Evolutionary conservation across 139 green algal species (phyloP).

Genomic region (Picochlorum sp.): DNA sequence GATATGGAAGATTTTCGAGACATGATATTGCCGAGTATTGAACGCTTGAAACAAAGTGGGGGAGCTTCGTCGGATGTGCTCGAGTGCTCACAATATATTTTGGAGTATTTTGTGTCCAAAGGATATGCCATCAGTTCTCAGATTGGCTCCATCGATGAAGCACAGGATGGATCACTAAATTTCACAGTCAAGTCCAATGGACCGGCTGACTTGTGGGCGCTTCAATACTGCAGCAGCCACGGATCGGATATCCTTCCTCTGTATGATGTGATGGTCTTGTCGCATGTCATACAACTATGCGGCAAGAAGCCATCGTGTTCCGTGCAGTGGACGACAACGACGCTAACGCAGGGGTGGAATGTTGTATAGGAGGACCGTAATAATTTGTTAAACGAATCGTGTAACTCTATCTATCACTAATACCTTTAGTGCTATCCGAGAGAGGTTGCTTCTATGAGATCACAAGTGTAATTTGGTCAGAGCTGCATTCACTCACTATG

Average conservation of each 20-base stretch:
- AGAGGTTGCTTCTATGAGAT: too few relatives aligned
- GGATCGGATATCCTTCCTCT: slow-evolving; percentile 36
- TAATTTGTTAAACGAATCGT: too few relatives aligned
- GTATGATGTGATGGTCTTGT: slow-evolving; percentile 27
- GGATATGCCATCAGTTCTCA: slow-evolving; percentile 46
- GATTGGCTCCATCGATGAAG: neutral
- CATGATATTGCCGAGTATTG: slow-evolving; percentile 38
- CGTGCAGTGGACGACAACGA: too few relatives aligned
- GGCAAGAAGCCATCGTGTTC: too few relatives aligned
- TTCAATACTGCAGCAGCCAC: slow-evolving; percentile 39
- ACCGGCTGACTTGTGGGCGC: slow-evolving; percentile 57
- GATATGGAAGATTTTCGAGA: slow-evolving; percentile 53
- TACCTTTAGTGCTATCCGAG: too few relatives aligned
- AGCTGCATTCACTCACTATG: too few relatives aligned
- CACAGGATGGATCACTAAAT: slow-evolving; percentile 6
- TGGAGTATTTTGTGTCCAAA: slow-evolving; percentile 43
- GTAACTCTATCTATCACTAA: too few relatives aligned
- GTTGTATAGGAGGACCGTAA: too few relatives aligned
- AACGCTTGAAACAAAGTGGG: slow-evolving; percentile 8
- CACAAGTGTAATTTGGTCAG: too few relatives aligned
- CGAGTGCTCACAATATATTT: slow-evolving; percentile 30
- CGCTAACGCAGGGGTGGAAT: too few relatives aligned
- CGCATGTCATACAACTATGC: too few relatives aligned
- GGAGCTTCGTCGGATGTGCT: slow-evolving; percentile 16
- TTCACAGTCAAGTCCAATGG: slow-evolving; percentile 52